Conservation (phyloP, 2,329 filamentous ascomycete genomes). For the Biscogniauxia marginata region DNA sequence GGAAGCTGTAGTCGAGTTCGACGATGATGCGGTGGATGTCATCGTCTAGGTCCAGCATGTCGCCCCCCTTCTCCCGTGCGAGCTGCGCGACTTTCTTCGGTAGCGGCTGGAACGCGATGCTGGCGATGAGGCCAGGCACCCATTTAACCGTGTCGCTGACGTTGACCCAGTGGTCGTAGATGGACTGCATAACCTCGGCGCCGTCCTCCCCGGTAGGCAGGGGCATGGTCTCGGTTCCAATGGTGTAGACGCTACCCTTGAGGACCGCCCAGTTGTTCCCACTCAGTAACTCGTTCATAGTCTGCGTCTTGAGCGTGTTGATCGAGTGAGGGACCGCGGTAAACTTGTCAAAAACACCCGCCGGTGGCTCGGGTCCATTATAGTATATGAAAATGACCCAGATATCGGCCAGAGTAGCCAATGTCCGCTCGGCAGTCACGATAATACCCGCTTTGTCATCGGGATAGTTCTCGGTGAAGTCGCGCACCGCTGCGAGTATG, state of each 20-base stretch:
- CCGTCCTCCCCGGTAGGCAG: conserved; percentile 30
- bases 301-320: conserved; percentile 47
- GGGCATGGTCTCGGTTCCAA: conserved; percentile 38
- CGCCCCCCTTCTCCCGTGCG: conserved; percentile 34
- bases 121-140: conserved; percentile 30
- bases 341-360: conserved; percentile 56
- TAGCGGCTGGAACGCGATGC: conserved; percentile 40
- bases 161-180: conserved; percentile 36
- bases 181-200: conserved; percentile 29
- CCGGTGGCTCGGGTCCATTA: conserved; percentile 53
- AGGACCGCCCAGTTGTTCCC: conserved; percentile 42
- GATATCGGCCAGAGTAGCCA: conserved; percentile 44
- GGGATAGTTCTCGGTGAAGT: conserved; percentile 57
- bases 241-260: conserved; percentile 36
- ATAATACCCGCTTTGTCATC: conserved; percentile 62
- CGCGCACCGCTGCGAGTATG: conserved; percentile 47
- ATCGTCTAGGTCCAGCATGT: conserved; percentile 41
- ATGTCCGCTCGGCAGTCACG: conserved; percentile 49
- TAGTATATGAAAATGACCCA: conserved; percentile 65
- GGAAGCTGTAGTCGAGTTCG: conserved; percentile 44
- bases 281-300: conserved; percentile 45
- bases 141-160: conserved; percentile 24
- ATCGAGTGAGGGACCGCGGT: conserved; percentile 42
- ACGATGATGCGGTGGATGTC: conserved; percentile 40
- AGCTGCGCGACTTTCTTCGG: conserved; percentile 35